Evolutionary conservation across 495 filamentous ascomycete genomes (phyloP).

Genomic region (Xanthoparmelia taractica): DNA sequence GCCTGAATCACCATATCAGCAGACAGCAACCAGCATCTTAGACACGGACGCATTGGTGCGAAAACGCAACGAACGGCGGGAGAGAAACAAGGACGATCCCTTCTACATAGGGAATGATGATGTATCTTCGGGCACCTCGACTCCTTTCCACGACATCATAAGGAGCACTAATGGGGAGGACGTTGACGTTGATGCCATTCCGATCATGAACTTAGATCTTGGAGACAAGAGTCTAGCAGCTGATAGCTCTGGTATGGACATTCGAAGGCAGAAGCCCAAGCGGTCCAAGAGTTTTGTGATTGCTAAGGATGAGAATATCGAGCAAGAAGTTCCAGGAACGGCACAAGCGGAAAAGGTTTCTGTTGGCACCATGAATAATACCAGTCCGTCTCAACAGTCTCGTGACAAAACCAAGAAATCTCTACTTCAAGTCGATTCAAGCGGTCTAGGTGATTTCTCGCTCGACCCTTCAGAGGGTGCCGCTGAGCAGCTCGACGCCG

Average conservation of each 20-base stretch:
- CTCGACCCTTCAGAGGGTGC: slow-evolving; percentile 46
- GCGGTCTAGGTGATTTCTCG: slow-evolving; percentile 58
- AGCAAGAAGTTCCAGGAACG: slow-evolving; percentile 23
- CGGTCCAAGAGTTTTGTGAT: slow-evolving; percentile 48
- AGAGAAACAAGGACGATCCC: slow-evolving; percentile 83
- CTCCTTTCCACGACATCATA: slow-evolving; percentile 65
- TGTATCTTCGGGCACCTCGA: slow-evolving; percentile 45
- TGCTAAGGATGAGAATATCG: slow-evolving; percentile 52
- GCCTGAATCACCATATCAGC: slow-evolving; percentile 53
- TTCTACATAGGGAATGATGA: slow-evolving; percentile 74
- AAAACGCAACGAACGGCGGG: slow-evolving; percentile 59
- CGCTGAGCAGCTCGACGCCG: slow-evolving; percentile 35
- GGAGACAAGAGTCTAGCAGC: slow-evolving; percentile 36
- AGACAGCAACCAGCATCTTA: slow-evolving; percentile 50
- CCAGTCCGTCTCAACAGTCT: background rate
- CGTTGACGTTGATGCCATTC: slow-evolving; percentile 86
- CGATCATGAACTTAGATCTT: slow-evolving; percentile 84
- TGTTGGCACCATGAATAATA: background rate
- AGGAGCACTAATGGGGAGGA: slow-evolving; percentile 60
- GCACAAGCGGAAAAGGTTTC: background rate
- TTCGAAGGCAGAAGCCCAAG: slow-evolving; percentile 23
- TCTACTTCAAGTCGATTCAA: slow-evolving; percentile 78
- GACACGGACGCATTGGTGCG: slow-evolving; percentile 56
- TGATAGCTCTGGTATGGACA: slow-evolving; percentile 16
- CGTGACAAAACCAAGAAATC: slow-evolving; percentile 40